Evolutionary conservation across 345 rosid species (phyloP), one percentile per base, ranked within the genome.

Genomic region (Lumnitzera racemosa): DNA sequence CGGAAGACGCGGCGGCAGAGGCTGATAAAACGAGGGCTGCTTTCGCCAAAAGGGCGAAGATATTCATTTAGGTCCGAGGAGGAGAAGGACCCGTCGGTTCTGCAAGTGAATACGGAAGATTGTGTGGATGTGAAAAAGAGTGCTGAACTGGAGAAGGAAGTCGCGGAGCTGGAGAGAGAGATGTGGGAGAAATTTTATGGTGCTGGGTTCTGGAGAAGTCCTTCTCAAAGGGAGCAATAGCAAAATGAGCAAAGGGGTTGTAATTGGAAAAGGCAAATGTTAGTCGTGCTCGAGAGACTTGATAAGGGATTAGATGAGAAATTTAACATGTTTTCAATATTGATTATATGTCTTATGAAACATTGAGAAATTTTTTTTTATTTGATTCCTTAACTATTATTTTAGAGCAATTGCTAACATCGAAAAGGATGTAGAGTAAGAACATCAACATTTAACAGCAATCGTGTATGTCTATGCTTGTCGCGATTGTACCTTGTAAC

Each of bases 141-240:
- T 6, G 24, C 46, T 24, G 73, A 14, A 55, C 20, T 50, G 48
- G 64, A 65, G 31, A 63, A 55, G 58, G 68, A 61, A 47, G 72
- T 71, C 67, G 51, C 67, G 58, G 51, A 54, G 65, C 64, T 78
- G 29, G 83, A 78, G 73, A 67, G 72, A 63, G 83, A 78, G 73
- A 78, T 78, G 80, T 78, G 75, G 79, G 80, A 75, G 46, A 76
- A 67, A 11, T 78, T 78, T 48, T 67, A 64, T 46, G 61, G 67
- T 7, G 52, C 77, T 24, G 83, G 83, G 25, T 78, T 78, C 62
- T 78, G 83, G 83, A 63, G 83, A 61, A 78, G 83, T 54, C 77
- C 80, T 31, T 78, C 83, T 24, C 77, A 75, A 57, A 70, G 69
- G 62, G 80, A 78, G 60, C 49, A 41, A 43, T 2, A 1, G 55